Evolutionary conservation across 129 eudicot genomes (phyloP).

Genomic region (Ambrosia trifida): DNA sequence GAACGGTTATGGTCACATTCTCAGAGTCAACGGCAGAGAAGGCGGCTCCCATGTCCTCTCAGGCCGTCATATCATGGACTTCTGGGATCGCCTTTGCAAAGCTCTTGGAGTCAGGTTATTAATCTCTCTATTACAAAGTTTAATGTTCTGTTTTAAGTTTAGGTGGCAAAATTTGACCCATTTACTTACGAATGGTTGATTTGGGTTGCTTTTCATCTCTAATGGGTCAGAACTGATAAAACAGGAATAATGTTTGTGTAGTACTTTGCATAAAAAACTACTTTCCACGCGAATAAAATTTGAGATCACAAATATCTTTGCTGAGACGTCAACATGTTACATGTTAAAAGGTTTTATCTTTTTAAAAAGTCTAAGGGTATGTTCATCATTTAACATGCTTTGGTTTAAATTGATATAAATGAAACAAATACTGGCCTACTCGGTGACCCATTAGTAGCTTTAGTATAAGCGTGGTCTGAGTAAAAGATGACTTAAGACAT

Average conservation of each 20-base stretch:
- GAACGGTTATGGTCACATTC: conserved; percentile 94
- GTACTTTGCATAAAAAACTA: no score
- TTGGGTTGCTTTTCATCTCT: no score
- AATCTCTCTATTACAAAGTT: neutral
- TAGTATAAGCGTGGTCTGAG: neutral
- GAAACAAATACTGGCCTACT: no score
- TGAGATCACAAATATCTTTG: neutral
- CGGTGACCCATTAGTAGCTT: neutral
- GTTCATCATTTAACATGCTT: neutral
- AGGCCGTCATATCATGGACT: conserved; percentile 85
- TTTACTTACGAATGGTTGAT: neutral
- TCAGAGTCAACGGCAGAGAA: conserved; percentile 89
- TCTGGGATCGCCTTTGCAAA: conserved; percentile 92
- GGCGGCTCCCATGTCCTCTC: conserved; percentile 88
- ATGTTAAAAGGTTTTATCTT: neutral
- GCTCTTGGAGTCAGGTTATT: conserved; percentile 85
- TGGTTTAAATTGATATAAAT: no score
- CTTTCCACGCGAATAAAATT: no score
- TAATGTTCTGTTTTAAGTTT: neutral
- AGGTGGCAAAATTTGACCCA: neutral
- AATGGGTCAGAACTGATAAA: neutral
- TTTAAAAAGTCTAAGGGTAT: neutral
- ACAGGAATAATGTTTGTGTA: no score
- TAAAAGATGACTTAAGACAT: no score
- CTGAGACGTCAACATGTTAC: neutral